Conservation (phyloP, 2,329 filamentous ascomycete species). For the Aspergillus sp. region DNA sequence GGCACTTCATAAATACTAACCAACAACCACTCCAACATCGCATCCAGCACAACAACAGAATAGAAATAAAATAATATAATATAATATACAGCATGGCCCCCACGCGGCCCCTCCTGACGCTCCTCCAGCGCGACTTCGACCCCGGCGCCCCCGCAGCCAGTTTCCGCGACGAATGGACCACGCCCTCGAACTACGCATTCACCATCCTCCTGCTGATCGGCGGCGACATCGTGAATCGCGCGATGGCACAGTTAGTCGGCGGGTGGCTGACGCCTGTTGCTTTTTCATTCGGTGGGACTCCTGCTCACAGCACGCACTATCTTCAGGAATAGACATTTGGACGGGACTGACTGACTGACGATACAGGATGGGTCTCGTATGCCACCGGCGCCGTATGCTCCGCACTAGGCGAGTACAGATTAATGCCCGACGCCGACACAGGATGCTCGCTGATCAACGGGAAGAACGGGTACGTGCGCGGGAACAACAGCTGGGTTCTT, state of each 20-base stretch:
- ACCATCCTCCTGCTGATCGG: slow-evolving; percentile 39
- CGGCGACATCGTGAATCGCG: slow-evolving; percentile 35
- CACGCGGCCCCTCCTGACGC: background rate
- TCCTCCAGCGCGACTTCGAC: slow-evolving; percentile 6
- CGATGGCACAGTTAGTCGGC: slow-evolving; percentile 35
- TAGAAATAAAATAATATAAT: too few species aligned
- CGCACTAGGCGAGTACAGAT: slow-evolving; percentile 32
- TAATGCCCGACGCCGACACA: slow-evolving; percentile 39
- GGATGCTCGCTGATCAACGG: slow-evolving; percentile 35
- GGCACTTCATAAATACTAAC: too few species aligned
- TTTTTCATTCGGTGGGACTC: slow-evolving; percentile 41
- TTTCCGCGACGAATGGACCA: slow-evolving; percentile 11
- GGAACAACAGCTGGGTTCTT: slow-evolving; percentile 46
- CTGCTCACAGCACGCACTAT: too few species aligned
- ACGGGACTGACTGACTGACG: too few species aligned
- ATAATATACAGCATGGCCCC: background rate
- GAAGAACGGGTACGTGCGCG: slow-evolving; percentile 36
- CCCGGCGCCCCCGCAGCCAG: background rate
- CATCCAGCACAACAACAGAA: too few species aligned
- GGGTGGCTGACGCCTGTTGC: slow-evolving; percentile 29
- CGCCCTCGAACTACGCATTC: slow-evolving; percentile 29
- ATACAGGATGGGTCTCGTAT: slow-evolving; percentile 37
- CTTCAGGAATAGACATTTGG: too few species aligned
- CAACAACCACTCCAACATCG: too few species aligned
- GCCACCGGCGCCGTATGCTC: slow-evolving; percentile 30